Base-by-base conservation (phyloP, 2,329 filamentous ascomycete genomes). In the Epichloe aotearoae region DNA sequence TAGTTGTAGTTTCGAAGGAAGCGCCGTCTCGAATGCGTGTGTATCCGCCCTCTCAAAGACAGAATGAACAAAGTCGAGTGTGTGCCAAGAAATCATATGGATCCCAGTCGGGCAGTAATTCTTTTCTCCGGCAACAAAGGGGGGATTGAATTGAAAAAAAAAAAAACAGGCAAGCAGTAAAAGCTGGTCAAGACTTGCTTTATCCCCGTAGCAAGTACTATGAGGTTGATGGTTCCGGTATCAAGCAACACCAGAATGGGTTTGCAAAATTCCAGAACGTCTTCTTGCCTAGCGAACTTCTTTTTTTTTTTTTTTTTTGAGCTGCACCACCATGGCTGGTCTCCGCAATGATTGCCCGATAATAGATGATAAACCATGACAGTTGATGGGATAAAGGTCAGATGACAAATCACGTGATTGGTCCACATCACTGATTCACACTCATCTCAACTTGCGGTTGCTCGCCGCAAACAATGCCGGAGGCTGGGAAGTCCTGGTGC, bases 251-350 rank as follows among this genome's bases (percentile, higher is more conserved):
- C 52, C 50, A 55, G 53, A 49, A 53, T 20, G 19, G 45, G 52
- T 53, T 53, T 64, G 57, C 57, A 66, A 66, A 66, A 61, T 65
- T 66, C 66, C 63, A 64, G 52, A 51, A 56, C 54, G 50, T 57
- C 40, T 17, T 17, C 14, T 14, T 47, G 10, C n/a, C 55, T 52
- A 58, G 57, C 56, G 58, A 65, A 64, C 61, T 64, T 49, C 44
- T 49, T 48, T 66, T 65, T 64, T 38, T 20, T 20, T 34, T 20
- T 44, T 15, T n/a, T 20, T 17, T 65, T 64, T 64, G 11, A 50
- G 47, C 54, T 55, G 51, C 50, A 51, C 52, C 55, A 54, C 46
- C 46, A 50, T 36, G 39, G 38, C 19, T 19, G 17, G 46, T 49
- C 54, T 46, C 55, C 55, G 52, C 55, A 52, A 38, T 43, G 4